Evolutionary conservation across 2,329 filamentous ascomycete species (phyloP).

Genomic region (Oidium heveae): DNA sequence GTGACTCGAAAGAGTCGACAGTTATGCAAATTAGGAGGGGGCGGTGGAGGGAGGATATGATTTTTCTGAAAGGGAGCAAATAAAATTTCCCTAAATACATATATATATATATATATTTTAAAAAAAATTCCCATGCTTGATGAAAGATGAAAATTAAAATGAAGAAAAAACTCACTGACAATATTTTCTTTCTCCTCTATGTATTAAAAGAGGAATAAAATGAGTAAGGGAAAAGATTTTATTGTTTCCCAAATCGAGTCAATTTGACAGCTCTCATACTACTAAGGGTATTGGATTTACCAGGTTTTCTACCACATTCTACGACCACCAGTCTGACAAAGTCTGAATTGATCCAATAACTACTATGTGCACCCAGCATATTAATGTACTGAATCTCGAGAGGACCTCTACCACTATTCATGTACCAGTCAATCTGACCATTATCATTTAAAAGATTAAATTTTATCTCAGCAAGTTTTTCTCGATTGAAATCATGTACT

Average conservation of each 20-base stretch:
- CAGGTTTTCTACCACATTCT: constrained; percentile 56
- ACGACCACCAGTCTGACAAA: constrained; percentile 78
- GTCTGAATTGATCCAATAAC: constrained; percentile 73
- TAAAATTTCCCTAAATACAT: too few relatives aligned
- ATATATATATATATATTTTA: too few relatives aligned
- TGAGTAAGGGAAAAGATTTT: not conserved
- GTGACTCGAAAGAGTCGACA: too few relatives aligned
- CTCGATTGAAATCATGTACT: constrained; percentile 78
- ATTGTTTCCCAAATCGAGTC: constrained; percentile 5
- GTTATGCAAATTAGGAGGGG: too few relatives aligned
- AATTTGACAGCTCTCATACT: constrained; percentile 32
- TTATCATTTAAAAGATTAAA: constrained; percentile 84
- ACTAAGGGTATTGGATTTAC: constrained; percentile 31
- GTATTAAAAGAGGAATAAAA: not conserved
- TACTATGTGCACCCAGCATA: constrained; percentile 86
- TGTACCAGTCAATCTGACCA: constrained; percentile 77
- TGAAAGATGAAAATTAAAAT: too few relatives aligned
- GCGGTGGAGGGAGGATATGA: too few relatives aligned
- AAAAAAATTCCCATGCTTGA: too few relatives aligned
- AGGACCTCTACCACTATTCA: constrained; percentile 62
- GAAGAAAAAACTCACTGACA: too few relatives aligned
- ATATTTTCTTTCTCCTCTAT: not conserved
- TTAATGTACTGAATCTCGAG: constrained; percentile 91
- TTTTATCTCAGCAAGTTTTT: constrained; percentile 77
- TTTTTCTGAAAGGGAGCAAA: too few relatives aligned